These are phyloP conservation scores for Ogataea trehalophila DNA, from an alignment of 805 yeast species.

Conservation along the genomic window DNA sequence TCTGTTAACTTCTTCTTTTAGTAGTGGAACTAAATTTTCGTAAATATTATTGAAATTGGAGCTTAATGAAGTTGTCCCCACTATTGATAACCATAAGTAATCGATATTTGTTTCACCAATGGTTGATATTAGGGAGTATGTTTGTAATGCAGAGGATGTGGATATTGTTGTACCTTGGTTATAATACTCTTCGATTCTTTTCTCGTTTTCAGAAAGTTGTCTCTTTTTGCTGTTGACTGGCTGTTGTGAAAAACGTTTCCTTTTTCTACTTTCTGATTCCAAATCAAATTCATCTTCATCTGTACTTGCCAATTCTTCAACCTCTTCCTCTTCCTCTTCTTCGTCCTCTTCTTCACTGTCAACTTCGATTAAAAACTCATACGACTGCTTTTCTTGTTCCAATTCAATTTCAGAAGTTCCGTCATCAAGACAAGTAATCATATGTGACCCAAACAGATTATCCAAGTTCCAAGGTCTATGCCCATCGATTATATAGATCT, in stretches of 20 bases:
- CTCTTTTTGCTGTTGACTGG: constrained; percentile 36
- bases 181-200: constrained; percentile 68
- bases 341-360: constrained; percentile 34
- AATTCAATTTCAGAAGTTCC: constrained; percentile 65
- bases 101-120: constrained; percentile 77
- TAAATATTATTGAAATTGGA: constrained; percentile 70
- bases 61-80: constrained; percentile 83
- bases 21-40: constrained; percentile 62
- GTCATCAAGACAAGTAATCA: constrained; percentile 81
- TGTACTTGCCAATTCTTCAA: constrained; percentile 16
- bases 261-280: constrained; percentile 24
- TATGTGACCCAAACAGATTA: constrained; percentile 78
- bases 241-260: constrained; percentile 19
- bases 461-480: constrained; percentile 97
- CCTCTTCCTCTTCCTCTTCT: constrained; percentile 33
- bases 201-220: constrained; percentile 44
- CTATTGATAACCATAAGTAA: constrained; percentile 77
- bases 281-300: constrained; percentile 26
- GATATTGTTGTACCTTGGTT: constrained; percentile 74
- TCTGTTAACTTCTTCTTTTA: constrained; percentile 79
- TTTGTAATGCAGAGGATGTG: constrained; percentile 71
- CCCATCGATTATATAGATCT: constrained; percentile 81
- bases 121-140: constrained; percentile 72
- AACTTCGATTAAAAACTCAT: constrained; percentile 42
- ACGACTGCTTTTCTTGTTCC: constrained; percentile 55